Conservation (phyloP, 2,329 filamentous ascomycete genomes). For the Ceratocystis eucalypticola region DNA sequence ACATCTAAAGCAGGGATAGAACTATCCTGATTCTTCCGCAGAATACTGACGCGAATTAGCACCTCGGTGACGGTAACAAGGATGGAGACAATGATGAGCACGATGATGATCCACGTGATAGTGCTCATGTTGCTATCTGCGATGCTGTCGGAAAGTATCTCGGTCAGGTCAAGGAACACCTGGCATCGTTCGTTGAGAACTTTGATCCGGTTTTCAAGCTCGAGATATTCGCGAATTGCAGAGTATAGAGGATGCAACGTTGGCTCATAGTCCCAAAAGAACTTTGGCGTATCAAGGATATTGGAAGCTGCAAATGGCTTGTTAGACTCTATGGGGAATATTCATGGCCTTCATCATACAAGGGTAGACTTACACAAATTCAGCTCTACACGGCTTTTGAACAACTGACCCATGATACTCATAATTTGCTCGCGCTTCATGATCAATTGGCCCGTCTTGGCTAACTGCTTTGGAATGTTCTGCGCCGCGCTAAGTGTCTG, state of each 20-base stretch:
- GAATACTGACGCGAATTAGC: conserved; percentile 66
- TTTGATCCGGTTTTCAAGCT: conserved; percentile 90
- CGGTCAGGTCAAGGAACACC: conserved; percentile 90
- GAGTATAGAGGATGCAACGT: conserved; percentile 88
- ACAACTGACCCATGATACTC: conserved; percentile 76
- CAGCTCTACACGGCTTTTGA: conserved; percentile 89
- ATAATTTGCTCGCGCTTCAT: conserved; percentile 89
- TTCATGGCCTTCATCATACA: too few relatives aligned
- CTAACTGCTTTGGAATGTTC: conserved; percentile 77
- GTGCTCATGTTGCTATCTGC: conserved; percentile 89
- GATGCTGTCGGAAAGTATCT: conserved; percentile 85
- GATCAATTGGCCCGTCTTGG: conserved; percentile 76
- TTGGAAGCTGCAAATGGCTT: conserved; percentile 58
- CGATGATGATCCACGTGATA: conserved; percentile 97
- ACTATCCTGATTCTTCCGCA: conserved; percentile 32
- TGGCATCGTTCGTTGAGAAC: conserved; percentile 94
- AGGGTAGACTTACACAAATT: conserved; percentile 66
- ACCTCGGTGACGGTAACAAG: conserved; percentile 85
- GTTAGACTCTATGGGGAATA: not conserved
- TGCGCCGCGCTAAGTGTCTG: conserved; percentile 88
- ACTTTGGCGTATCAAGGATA: conserved; percentile 88
- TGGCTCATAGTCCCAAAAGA: conserved; percentile 97
- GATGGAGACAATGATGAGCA: conserved; percentile 83
- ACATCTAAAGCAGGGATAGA: not conserved
- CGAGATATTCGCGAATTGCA: conserved; percentile 90